Percentiles rank a stretch among this genome's conserved stretches.
Conservation (phyloP, 2,329 filamentous ascomycete species). For the Tolypocladium paradoxum region DNA sequence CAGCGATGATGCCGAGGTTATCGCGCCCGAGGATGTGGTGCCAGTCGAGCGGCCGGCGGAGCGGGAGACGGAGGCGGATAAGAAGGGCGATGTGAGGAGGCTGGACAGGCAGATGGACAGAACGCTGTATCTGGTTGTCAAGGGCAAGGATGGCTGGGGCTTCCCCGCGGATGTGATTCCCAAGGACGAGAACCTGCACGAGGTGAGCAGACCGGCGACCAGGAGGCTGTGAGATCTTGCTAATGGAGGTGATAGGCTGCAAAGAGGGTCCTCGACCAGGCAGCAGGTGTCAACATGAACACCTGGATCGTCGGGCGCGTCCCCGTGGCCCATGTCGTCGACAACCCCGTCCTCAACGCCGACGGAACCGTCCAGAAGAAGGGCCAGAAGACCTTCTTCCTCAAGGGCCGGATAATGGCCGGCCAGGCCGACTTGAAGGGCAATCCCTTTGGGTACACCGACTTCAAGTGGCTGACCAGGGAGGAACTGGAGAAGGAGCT, state of each 20-base stretch:
- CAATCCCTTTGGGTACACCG: constrained; percentile 62
- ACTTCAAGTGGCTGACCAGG: constrained; percentile 88
- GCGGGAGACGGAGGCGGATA: constrained; percentile 69
- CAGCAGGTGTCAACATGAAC: constrained; percentile 92
- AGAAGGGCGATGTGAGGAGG: constrained; percentile 60
- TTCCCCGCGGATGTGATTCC: constrained; percentile 67
- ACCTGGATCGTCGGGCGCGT: constrained; percentile 92
- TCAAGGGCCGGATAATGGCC: constrained; percentile 93
- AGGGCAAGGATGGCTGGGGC: constrained; percentile 64
- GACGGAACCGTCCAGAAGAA: constrained; percentile 31
- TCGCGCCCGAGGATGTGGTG: constrained; percentile 47
- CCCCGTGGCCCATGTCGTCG: constrained; percentile 70
- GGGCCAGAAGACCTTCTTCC: constrained; percentile 84
- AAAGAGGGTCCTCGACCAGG: constrained; percentile 62
- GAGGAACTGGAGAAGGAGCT: constrained; percentile 71
- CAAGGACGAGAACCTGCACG: constrained; percentile 65
- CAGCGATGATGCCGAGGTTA: constrained; percentile 48
- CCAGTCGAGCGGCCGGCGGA: constrained; percentile 60
- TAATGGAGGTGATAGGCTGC: constrained; percentile 51
- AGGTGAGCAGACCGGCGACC: constrained; percentile 46
- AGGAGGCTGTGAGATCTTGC: neutral
- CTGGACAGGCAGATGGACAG: constrained; percentile 69
- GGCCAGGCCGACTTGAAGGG: constrained; percentile 75
- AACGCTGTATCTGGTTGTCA: constrained; percentile 82
- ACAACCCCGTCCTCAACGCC: constrained; percentile 35